Evolutionary conservation across 1,284 basidiomycete genomes (phyloP).

Genomic region (Ustilago tritici): DNA sequence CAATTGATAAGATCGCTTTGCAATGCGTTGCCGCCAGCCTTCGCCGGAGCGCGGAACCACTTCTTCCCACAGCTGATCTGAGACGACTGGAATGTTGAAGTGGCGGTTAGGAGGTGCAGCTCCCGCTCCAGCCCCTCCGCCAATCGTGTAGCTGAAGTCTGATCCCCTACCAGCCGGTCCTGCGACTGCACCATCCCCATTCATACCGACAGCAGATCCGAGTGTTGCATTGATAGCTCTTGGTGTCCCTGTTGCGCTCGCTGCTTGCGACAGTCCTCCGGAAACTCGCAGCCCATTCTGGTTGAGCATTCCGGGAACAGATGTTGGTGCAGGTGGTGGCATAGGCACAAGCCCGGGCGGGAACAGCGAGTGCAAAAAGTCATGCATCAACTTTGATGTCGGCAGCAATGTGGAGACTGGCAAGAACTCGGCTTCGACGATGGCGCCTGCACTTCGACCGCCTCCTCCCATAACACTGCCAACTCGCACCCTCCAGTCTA

Average conservation of each 20-base stretch:
- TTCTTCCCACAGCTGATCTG: conserved; percentile 55
- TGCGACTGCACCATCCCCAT: conserved; percentile 2
- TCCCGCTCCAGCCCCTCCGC: conserved; percentile 11
- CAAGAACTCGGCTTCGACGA: conserved; percentile 53
- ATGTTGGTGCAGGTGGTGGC: conserved; percentile 4
- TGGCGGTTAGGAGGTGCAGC: conserved; percentile 27
- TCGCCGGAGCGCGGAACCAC: conserved; percentile 45
- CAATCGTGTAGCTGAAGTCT: conserved; percentile 31
- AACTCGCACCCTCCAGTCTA: conserved; percentile 50
- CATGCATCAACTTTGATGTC: conserved; percentile 39
- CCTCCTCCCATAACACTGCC: conserved; percentile 54
- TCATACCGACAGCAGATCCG: conserved; percentile 1
- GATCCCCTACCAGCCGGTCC: not conserved
- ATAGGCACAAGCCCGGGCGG: conserved; percentile 32
- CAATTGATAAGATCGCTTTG: conserved; percentile 25
- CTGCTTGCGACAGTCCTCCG: not conserved
- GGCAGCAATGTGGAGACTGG: conserved; percentile 35
- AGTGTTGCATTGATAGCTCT: conserved; percentile 3
- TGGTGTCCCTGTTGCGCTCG: conserved; percentile 24
- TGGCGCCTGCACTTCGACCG: conserved; percentile 48
- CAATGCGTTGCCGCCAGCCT: conserved; percentile 31
- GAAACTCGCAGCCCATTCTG: conserved; percentile 1
- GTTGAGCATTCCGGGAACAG: conserved; percentile 4
- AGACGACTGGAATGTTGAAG: conserved; percentile 42
- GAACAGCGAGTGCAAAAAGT: conserved; percentile 41